phyloP scores from a whole-genome alignment of 352 stramenopile genomes.

The Globisporangium nagaii region DNA sequence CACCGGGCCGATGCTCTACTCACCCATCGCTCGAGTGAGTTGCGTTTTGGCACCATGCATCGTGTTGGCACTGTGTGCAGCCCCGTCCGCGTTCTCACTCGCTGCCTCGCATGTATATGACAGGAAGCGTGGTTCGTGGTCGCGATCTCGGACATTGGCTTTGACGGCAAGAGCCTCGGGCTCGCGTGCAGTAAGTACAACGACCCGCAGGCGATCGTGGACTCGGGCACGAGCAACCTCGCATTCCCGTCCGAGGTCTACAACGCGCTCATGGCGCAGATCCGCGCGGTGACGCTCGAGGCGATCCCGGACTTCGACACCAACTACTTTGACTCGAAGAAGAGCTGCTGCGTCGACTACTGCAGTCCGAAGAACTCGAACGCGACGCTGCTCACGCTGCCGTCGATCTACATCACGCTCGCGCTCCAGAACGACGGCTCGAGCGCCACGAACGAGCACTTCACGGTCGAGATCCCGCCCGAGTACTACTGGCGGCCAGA shows the following conservation, averaged over 20 bases:
- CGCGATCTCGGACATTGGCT: constrained; percentile 70
- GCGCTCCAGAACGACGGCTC: constrained; percentile 44
- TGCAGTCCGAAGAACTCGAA: constrained; percentile 55
- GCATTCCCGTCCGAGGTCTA: constrained; percentile 72
- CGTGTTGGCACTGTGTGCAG: too few relatives aligned
- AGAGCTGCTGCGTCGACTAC: constrained; percentile 69
- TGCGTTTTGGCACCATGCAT: too few relatives aligned
- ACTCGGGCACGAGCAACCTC: constrained; percentile 81
- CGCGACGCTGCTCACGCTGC: constrained; percentile 50
- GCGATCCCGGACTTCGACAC: constrained; percentile 57
- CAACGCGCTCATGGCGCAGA: constrained; percentile 64
- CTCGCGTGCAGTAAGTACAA: constrained; percentile 69
- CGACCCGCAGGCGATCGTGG: constrained; percentile 70
- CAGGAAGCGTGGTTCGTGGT: constrained; percentile 82
- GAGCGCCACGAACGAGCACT: constrained; percentile 45
- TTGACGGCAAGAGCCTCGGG: constrained; percentile 47
- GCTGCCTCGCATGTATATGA: too few relatives aligned
- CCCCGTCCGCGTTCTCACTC: too few relatives aligned
- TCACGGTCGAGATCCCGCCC: constrained; percentile 75
- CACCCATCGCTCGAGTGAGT: constrained; percentile 54
- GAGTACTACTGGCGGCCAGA: constrained; percentile 82
- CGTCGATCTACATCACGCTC: constrained; percentile 75
- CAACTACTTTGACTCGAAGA: constrained; percentile 65
- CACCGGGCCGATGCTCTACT: constrained; percentile 67
- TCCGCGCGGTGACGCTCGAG: constrained; percentile 47